These are phyloP conservation scores for Cymbopogon citratus DNA, from an alignment of 176 grass and related monocot species.

Conservation along the genomic window DNA sequence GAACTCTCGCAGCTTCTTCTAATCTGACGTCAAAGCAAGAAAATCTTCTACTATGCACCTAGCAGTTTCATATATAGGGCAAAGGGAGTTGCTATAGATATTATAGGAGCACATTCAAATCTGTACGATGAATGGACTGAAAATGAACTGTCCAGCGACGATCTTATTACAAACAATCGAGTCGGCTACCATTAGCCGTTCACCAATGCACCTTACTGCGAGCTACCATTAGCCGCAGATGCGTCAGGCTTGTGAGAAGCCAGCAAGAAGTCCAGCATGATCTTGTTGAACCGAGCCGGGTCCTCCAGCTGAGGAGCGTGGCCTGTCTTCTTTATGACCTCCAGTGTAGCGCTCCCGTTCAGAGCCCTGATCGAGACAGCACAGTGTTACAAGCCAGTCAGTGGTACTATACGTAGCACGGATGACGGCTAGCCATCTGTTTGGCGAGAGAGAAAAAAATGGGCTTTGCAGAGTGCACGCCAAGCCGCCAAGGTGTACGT, in stretches of 20 bases:
- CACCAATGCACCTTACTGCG: neutral
- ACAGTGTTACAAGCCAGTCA: neutral
- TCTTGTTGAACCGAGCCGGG: conserved; percentile 37
- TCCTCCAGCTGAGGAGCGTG: conserved; percentile 53
- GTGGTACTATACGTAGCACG: neutral
- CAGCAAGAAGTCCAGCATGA: conserved; percentile 45
- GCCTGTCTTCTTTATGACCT: conserved; percentile 56
- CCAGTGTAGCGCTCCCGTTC: conserved; percentile 51
- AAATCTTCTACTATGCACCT: no score
- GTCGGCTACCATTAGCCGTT: neutral
- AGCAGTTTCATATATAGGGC: no score
- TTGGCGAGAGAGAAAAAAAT: neutral
- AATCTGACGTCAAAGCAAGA: no score
- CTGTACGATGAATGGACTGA: neutral
- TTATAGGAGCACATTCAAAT: no score
- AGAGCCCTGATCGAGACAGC: conserved; percentile 44
- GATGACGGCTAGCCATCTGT: neutral
- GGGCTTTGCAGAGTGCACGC: neutral
- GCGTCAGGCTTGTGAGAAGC: neutral
- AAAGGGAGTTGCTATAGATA: no score
- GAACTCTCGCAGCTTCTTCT: no score
- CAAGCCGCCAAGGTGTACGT: neutral
- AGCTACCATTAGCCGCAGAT: neutral
- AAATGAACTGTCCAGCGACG: neutral
- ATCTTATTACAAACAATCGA: conserved; percentile 11